Conservation (phyloP, 495 filamentous ascomycete genomes). For the Penicillium macrosclerotiorum region DNA sequence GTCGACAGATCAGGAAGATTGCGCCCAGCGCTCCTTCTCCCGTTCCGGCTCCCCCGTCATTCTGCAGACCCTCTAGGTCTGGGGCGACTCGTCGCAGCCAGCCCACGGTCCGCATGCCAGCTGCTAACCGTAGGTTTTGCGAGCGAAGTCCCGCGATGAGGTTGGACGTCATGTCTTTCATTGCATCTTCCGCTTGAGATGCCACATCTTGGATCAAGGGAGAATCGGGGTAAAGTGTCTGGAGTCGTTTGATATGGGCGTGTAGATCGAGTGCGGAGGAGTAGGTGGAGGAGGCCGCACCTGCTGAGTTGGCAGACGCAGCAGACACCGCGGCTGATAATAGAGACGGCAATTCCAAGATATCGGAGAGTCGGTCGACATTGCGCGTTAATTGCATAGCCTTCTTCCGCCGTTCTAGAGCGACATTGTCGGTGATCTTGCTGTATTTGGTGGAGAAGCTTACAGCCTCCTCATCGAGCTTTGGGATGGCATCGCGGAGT, state of each 20-base stretch:
- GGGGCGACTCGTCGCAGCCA: constrained; percentile 88
- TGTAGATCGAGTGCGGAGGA: constrained; percentile 88
- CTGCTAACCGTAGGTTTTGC: constrained; percentile 81
- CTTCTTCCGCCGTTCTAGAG: constrained; percentile 73
- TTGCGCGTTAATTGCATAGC: constrained; percentile 85
- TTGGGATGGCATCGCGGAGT: constrained; percentile 70
- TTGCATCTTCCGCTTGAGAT: constrained; percentile 77
- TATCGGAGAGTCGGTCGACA: constrained; percentile 83
- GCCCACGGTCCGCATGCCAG: constrained; percentile 86
- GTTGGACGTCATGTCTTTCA: constrained; percentile 84
- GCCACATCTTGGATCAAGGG: constrained; percentile 70
- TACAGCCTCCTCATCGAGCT: constrained; percentile 74
- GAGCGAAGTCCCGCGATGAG: constrained; percentile 74
- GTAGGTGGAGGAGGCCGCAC: constrained; percentile 68
- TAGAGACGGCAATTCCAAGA: constrained; percentile 86
- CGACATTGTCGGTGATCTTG: constrained; percentile 66
- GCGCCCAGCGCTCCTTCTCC: constrained; percentile 69
- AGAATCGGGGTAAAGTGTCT: constrained; percentile 78
- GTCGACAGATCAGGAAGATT: constrained; percentile 82
- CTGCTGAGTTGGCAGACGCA: constrained; percentile 46
- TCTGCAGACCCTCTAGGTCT: constrained; percentile 59
- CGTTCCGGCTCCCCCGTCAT: constrained; percentile 40
- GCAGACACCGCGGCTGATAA: constrained; percentile 73
- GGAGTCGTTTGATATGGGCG: constrained; percentile 87
- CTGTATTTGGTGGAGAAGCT: constrained; percentile 82